These are phyloP conservation scores for Microcyclosporella mali DNA, from an alignment of 2,329 filamentous ascomycete species.

Conservation along the genomic window DNA sequence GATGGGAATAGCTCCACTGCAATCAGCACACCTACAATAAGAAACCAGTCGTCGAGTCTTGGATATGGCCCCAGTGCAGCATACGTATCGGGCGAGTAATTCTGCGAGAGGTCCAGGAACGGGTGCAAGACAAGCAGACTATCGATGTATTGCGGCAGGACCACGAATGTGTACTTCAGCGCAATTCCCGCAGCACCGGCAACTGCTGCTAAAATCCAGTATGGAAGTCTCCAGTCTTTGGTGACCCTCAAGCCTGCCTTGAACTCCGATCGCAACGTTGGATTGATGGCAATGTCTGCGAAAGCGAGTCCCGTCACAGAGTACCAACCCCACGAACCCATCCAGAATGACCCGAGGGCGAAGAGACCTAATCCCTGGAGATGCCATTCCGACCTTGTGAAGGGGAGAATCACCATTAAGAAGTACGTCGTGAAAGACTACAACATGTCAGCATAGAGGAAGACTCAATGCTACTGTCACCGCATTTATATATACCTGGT, in stretches of 20 bases:
- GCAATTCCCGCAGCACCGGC: conserved; percentile 17
- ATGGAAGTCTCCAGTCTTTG: conserved; percentile 18
- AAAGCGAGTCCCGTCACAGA: conserved; percentile 24
- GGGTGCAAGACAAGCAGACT: conserved; percentile 25
- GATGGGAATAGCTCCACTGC: conserved; percentile 17
- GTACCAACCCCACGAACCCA: conserved; percentile 29
- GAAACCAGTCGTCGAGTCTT: conserved; percentile 26
- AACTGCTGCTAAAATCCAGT: conserved; percentile 12
- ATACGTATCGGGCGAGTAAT: conserved; percentile 9
- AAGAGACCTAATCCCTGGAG: conserved; percentile 29
- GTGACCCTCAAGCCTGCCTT: conserved; percentile 18
- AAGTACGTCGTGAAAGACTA: conserved; percentile 44
- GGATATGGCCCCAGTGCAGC: conserved; percentile 22
- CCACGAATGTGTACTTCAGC: conserved; percentile 25
- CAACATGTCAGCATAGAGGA: not conserved
- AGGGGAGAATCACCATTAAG: conserved; percentile 43
- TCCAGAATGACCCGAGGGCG: conserved; percentile 28
- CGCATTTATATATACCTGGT: conserved; percentile 26
- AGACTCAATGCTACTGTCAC: not conserved
- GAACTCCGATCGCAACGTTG: conserved; percentile 16
- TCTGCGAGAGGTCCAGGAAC: conserved; percentile 22
- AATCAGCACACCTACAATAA: conserved; percentile 24
- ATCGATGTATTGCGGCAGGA: conserved; percentile 22
- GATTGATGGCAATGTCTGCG: conserved; percentile 21
- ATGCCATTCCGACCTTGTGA: conserved; percentile 38